These are phyloP conservation scores for Thielaviopsis ethacetica DNA, from an alignment of 2,329 filamentous ascomycete genomes.

Conservation along the genomic window DNA sequence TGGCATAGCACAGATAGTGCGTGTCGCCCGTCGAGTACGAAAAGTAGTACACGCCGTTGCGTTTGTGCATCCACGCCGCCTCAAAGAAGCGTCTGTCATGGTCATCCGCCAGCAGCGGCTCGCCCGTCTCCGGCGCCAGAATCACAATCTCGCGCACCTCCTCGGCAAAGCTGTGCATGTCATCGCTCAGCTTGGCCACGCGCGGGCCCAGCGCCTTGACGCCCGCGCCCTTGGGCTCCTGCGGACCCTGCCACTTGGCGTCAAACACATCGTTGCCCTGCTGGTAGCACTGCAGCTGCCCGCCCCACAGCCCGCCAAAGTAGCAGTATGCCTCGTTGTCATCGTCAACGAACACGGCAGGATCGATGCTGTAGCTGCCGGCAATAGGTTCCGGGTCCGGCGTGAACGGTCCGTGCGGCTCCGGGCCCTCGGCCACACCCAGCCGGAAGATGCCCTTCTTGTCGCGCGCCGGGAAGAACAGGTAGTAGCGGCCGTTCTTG, in stretches of 20 bases:
- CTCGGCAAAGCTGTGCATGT: constrained; percentile 47
- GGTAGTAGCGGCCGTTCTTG: constrained; percentile 53
- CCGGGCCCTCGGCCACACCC: constrained; percentile 49
- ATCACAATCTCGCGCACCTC: constrained; percentile 46
- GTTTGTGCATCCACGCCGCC: constrained; percentile 66
- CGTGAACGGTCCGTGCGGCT: constrained; percentile 53
- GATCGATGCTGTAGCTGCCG: constrained; percentile 63
- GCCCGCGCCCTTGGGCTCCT: constrained; percentile 42
- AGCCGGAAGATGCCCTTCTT: constrained; percentile 55
- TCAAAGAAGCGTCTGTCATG: constrained; percentile 67
- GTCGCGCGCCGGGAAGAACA: constrained; percentile 64
- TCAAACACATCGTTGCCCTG: constrained; percentile 38
- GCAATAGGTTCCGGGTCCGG: constrained; percentile 47
- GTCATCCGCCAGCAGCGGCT: constrained; percentile 46
- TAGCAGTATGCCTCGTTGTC: constrained; percentile 32
- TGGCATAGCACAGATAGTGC: constrained; percentile 57
- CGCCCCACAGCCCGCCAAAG: constrained; percentile 68
- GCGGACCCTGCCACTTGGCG: constrained; percentile 32
- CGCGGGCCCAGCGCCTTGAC: constrained; percentile 45
- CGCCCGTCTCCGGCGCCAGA: constrained; percentile 42
- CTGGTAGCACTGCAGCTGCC: constrained; percentile 63
- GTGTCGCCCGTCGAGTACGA: constrained; percentile 66
- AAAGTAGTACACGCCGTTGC: constrained; percentile 54
- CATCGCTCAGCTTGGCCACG: constrained; percentile 44
- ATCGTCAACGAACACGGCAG: constrained; percentile 54